Evolutionary conservation across 768 basidiomycete species (phyloP), one percentile per base, ranked within the genome.

Genomic region (Pisolithus sp.): DNA sequence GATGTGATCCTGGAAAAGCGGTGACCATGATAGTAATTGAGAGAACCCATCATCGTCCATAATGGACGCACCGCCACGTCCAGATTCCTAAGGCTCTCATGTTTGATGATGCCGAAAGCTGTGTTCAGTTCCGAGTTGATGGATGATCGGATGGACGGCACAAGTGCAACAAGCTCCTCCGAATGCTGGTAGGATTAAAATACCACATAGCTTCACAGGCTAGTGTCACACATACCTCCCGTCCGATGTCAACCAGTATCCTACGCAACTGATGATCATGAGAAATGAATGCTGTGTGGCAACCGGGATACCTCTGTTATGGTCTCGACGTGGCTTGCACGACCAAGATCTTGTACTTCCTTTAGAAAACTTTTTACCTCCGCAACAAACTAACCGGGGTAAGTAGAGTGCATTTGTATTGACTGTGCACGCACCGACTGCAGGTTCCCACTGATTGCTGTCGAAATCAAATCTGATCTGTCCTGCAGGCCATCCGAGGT

Each of bases 61-160:
- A 18, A 51, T 24, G 28, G 37, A 41, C 68, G 42, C 41, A 67
- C 66, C 34, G 59, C 55, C 10, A 43, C 50, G 13, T 68, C 57
- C 30, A 58, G 44, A 55, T 67, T 68, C 41, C 63, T 61, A 26
- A 62, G 59, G 48, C 56, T 50, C 50, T 66, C 61, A 20, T 68
- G 59, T 49, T 65, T 58, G 26, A 66, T 63, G 51, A 67, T 48
- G 42, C 53, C 54, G 17, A 66, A 46, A 42, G 57, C 63, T 49
- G 62, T 50, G 46, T 41, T 54, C 8, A 67, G 28, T 50, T 66
- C 66, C 41, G 52, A 54, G 9, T 53, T 28, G 53, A 67, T 52
- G 51, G 66, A 58, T 30, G 63, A 55, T 52, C 56, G 58, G 30
- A 67, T 48, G 26, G 46, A 52, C 26, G 57, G 52, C 9, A 66